A percentile compares a stretch with the other conserved stretches of the same genome.
Evolutionary conservation across 2,329 filamentous ascomycete genomes (phyloP).

Genomic region (Phyllosticta citribraziliensis): DNA sequence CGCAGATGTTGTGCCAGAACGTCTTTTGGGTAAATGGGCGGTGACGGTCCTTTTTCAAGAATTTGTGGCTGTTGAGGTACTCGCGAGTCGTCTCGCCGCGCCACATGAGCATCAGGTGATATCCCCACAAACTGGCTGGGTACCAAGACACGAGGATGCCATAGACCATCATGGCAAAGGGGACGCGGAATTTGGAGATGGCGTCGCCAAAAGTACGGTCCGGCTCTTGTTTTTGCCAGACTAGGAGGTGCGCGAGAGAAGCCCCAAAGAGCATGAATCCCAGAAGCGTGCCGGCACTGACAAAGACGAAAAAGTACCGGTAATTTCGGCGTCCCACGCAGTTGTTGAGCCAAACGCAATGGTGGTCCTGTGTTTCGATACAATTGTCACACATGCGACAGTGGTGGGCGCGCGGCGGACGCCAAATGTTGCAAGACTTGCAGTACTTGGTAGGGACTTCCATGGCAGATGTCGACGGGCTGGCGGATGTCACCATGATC

Average conservation of each 20-base stretch:
- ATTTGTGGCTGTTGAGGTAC: slow-evolving; percentile 93
- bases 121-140: slow-evolving; percentile 71
- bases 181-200: slow-evolving; percentile 62
- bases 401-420: slow-evolving; percentile 88
- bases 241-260: slow-evolving; percentile 69
- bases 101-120: slow-evolving; percentile 85
- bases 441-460: slow-evolving; percentile 98
- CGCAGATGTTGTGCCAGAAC: slow-evolving; percentile 66
- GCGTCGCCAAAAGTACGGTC: slow-evolving; percentile 57
- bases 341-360: slow-evolving; percentile 99
- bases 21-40: slow-evolving; percentile 77
- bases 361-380: slow-evolving; percentile 92
- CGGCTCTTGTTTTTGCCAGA: slow-evolving; percentile 55
- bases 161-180: slow-evolving; percentile 85
- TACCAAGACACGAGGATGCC: slow-evolving; percentile 66
- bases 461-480: slow-evolving; percentile 72
- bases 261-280: slow-evolving; percentile 66
- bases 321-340: slow-evolving; percentile 96
- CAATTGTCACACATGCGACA: slow-evolving; percentile 96
- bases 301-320: slow-evolving; percentile 92
- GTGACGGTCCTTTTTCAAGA: slow-evolving; percentile 82
- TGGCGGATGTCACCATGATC: slow-evolving; percentile 78
- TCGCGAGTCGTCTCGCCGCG: slow-evolving; percentile 92
- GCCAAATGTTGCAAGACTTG: slow-evolving; percentile 95
- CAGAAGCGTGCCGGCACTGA: slow-evolving; percentile 68